Percentiles rank a stretch among this genome's conserved stretches.
These are phyloP conservation scores for peach (Prunus persica) DNA, from an alignment of 306 rosid species.

Conservation along the genomic window DNA sequence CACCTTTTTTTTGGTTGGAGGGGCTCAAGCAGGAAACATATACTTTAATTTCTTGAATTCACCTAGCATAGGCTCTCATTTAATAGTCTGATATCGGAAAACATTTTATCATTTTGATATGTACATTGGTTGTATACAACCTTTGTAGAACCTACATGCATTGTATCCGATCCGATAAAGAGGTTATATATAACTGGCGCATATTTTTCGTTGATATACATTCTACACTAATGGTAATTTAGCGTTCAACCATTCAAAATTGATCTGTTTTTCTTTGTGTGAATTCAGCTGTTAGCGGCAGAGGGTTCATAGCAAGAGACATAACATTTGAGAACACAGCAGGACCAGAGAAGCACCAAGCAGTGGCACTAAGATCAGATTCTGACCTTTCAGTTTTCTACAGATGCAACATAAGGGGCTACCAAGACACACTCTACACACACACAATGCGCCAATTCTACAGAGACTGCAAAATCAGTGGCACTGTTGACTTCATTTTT, in stretches of 20 bases:
- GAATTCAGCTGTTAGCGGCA: conserved; percentile 69
- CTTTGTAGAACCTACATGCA: background rate
- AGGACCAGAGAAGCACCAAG: conserved; percentile 80
- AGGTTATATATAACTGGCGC: background rate
- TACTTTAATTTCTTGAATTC: background rate
- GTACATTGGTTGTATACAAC: background rate
- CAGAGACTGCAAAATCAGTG: conserved; percentile 67
- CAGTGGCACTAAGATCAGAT: conserved; percentile 86
- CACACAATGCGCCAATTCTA: conserved; percentile 95
- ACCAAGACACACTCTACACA: conserved; percentile 79
- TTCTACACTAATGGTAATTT: background rate
- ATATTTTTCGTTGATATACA: background rate
- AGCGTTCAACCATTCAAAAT: background rate
- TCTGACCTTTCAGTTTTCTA: conserved; percentile 76
- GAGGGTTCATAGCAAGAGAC: conserved; percentile 80
- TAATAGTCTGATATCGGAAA: background rate
- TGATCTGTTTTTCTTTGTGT: background rate
- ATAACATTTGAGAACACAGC: conserved; percentile 77
- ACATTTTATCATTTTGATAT: background rate
- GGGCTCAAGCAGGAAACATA: background rate
- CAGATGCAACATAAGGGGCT: conserved; percentile 56
- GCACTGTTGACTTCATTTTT: conserved; percentile 82
- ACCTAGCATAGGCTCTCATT: background rate
- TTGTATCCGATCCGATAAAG: background rate
- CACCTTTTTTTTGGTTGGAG: background rate